These are phyloP conservation scores for Poteriospumella lacustris DNA, from an alignment of 108 stramenopile genomes.

Conservation along the genomic window DNA sequence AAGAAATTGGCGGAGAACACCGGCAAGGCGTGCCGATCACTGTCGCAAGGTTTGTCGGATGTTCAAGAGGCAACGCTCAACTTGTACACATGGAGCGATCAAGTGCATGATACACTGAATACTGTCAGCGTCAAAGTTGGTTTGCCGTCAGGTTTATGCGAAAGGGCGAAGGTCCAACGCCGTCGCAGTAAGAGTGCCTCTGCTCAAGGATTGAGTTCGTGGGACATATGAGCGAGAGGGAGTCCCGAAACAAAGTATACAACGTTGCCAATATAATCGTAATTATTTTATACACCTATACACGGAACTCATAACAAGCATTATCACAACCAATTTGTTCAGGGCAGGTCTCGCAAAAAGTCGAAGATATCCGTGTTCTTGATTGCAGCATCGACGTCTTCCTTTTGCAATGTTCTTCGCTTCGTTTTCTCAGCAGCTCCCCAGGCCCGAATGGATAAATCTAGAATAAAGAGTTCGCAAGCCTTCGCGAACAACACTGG, in stretches of 20 bases:
- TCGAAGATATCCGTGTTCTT: constrained; percentile 57
- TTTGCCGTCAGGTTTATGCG: background rate
- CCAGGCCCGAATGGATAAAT: constrained; percentile 85
- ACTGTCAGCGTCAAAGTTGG: background rate
- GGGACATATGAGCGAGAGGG: too few species aligned
- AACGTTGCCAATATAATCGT: too few species aligned
- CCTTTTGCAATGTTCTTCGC: constrained; percentile 54
- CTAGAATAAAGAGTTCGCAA: constrained; percentile 94
- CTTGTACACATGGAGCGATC: background rate
- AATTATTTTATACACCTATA: too few species aligned
- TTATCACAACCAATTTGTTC: too few species aligned
- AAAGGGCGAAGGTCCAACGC: background rate
- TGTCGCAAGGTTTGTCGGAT: background rate
- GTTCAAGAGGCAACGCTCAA: background rate
- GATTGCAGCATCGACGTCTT: constrained; percentile 54
- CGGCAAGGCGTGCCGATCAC: background rate
- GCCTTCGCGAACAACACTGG: constrained; percentile 97
- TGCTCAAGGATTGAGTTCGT: too few species aligned
- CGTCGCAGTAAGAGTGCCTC: too few species aligned
- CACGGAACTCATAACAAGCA: too few species aligned
- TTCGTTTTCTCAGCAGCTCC: constrained; percentile 57
- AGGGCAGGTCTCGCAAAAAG: constrained; percentile 44
- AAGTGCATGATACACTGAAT: background rate
- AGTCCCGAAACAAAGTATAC: too few species aligned
- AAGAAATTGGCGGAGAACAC: constrained; percentile 14